A percentile compares a stretch with the other conserved stretches of the same genome.
phyloP scores from a whole-genome alignment of 163 green algal species.

The Chlorella variabilis region DNA sequence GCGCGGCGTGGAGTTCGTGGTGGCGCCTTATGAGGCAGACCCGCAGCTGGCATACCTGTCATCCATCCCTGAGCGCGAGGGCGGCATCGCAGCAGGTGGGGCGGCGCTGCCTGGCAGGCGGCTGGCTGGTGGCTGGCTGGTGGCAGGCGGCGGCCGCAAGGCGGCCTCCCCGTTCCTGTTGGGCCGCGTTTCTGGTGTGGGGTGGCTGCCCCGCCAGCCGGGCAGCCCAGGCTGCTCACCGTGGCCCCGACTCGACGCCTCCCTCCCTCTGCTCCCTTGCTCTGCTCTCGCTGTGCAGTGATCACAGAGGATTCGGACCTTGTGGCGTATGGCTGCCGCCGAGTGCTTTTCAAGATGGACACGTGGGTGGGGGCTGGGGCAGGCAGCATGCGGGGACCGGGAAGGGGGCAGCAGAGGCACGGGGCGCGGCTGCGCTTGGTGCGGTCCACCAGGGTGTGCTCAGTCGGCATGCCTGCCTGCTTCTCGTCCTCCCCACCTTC shows the following conservation, averaged over 20 bases:
- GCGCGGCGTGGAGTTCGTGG: conserved; percentile 71
- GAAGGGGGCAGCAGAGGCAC: no score
- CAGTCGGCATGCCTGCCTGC: background rate
- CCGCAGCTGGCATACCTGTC: conserved; percentile 91
- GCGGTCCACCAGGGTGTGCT: no score
- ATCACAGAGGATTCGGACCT: conserved; percentile 98
- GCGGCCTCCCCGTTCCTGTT: no score
- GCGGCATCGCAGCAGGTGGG: conserved; percentile 60
- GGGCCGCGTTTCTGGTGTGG: no score
- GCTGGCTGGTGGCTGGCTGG: no score
- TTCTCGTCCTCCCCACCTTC: conserved; percentile 39
- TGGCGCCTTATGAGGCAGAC: conserved; percentile 98
- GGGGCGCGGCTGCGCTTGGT: no score
- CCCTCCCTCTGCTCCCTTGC: no score
- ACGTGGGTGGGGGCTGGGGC: background rate
- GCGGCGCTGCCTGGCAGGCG: no score
- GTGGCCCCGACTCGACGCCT: no score
- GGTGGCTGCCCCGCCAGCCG: no score
- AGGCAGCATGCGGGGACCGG: background rate
- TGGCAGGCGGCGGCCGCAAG: no score
- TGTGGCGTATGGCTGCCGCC: conserved; percentile 90
- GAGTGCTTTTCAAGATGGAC: conserved; percentile 89
- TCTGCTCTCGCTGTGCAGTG: conserved; percentile 67
- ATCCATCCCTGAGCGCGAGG: conserved; percentile 30
- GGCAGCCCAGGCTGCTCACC: no score